Evolutionary conservation across 2,329 filamentous ascomycete genomes (phyloP).

Genomic region (Exophiala aquamarina): DNA sequence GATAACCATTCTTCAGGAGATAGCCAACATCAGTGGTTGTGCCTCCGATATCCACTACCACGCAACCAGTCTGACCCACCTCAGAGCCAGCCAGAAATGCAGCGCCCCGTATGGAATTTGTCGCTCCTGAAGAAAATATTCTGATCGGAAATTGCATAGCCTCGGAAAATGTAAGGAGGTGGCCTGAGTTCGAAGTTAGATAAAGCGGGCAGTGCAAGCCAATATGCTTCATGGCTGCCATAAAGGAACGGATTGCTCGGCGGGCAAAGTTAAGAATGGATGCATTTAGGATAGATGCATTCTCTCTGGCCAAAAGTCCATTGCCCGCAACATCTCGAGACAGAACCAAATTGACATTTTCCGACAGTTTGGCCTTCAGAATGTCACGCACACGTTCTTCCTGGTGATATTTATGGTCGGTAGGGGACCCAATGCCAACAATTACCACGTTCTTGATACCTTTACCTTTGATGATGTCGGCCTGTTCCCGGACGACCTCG

Average conservation of each 20-base stretch:
- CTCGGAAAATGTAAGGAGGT: slow-evolving; percentile 52
- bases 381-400: slow-evolving; percentile 44
- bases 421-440: slow-evolving; percentile 48
- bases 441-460: slow-evolving; percentile 43
- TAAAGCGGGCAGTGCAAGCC: slow-evolving; percentile 57
- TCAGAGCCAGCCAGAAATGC: slow-evolving; percentile 58
- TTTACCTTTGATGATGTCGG: slow-evolving; percentile 41
- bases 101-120: slow-evolving; percentile 64
- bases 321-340: slow-evolving; percentile 42
- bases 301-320: slow-evolving; percentile 60
- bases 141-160: slow-evolving; percentile 59
- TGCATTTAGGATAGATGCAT: slow-evolving; percentile 66
- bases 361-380: slow-evolving; percentile 36
- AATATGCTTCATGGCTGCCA: slow-evolving; percentile 51
- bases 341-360: slow-evolving; percentile 43
- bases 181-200: slow-evolving; percentile 65
- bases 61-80: slow-evolving; percentile 46
- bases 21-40: slow-evolving; percentile 66
- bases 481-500: slow-evolving; percentile 40
- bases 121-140: slow-evolving; percentile 64
- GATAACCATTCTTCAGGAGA: slow-evolving; percentile 62
- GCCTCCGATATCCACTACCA: slow-evolving; percentile 67
- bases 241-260: slow-evolving; percentile 58
- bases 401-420: slow-evolving; percentile 43
- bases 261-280: slow-evolving; percentile 60